phyloP scores from a whole-genome alignment of 345 rosid genomes.

The Stellera chamaejasme region DNA sequence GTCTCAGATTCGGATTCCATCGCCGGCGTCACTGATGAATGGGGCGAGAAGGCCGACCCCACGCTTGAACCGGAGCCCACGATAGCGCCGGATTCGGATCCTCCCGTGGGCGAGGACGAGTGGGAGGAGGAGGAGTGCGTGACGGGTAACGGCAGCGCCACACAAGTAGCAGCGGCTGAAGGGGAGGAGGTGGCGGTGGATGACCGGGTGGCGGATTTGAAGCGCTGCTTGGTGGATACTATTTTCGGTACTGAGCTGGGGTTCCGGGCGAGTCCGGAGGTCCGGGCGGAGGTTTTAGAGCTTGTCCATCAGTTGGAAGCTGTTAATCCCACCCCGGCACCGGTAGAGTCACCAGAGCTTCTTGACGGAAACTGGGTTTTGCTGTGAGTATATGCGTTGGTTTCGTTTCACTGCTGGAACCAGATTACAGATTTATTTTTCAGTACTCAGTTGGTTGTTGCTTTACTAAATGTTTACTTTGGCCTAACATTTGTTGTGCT shows the following conservation, averaged over 20 bases:
- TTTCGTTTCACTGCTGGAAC: background rate
- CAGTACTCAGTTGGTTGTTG: too few relatives aligned
- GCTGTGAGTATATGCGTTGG: slow-evolving; percentile 47
- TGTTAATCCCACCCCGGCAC: slow-evolving; percentile 59
- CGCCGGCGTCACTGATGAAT: slow-evolving; percentile 49
- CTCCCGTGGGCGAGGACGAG: slow-evolving; percentile 76
- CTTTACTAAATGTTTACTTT: too few relatives aligned
- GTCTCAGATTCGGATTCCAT: slow-evolving; percentile 12
- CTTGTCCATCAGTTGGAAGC: slow-evolving; percentile 86
- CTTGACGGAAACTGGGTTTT: slow-evolving; percentile 93
- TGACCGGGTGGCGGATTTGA: slow-evolving; percentile 42
- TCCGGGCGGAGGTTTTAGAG: slow-evolving; percentile 83
- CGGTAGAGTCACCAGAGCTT: slow-evolving; percentile 49
- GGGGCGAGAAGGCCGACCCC: slow-evolving; percentile 66
- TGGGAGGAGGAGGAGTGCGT: slow-evolving; percentile 47
- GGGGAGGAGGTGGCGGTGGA: slow-evolving; percentile 12
- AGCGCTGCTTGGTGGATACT: slow-evolving; percentile 75
- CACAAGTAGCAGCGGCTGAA: slow-evolving; percentile 4
- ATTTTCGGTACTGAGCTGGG: slow-evolving; percentile 81
- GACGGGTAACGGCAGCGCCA: slow-evolving; percentile 37
- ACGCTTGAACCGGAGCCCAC: slow-evolving; percentile 27
- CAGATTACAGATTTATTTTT: too few relatives aligned
- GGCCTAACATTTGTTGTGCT: too few relatives aligned
- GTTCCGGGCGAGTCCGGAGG: slow-evolving; percentile 54
- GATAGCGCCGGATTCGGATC: slow-evolving; percentile 55